These are phyloP conservation scores for Microcyclospora tardicrescens DNA, from an alignment of 2,329 filamentous ascomycete species.

Conservation along the genomic window DNA sequence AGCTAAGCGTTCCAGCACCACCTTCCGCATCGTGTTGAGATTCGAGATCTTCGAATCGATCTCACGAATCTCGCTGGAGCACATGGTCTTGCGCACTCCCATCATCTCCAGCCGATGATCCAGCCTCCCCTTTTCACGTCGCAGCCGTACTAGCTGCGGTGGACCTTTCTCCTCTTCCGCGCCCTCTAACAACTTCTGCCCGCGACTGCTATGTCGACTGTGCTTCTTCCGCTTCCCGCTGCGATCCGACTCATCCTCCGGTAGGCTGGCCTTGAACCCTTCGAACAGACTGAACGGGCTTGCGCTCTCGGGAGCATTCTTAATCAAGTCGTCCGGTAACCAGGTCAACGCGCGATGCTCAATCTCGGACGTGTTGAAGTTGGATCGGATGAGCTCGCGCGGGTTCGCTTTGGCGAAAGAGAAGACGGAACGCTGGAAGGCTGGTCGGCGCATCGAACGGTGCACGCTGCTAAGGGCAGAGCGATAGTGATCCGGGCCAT, in stretches of 20 bases:
- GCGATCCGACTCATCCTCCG: conserved; percentile 42
- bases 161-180: conserved; percentile 48
- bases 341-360: conserved; percentile 83
- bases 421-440: conserved; percentile 79
- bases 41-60: conserved; percentile 97
- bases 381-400: conserved; percentile 85
- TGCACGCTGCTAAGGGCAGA: conserved; percentile 80
- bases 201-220: conserved; percentile 56
- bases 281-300: conserved; percentile 90
- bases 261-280: conserved; percentile 84
- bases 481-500: conserved; percentile 54
- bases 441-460: conserved; percentile 72
- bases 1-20: conserved; percentile 77
- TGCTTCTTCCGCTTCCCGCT: conserved; percentile 43
- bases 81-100: conserved; percentile 91
- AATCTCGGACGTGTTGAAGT: conserved; percentile 81
- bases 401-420: conserved; percentile 81
- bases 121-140: conserved; percentile 66
- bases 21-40: conserved; percentile 80
- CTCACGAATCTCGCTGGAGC: conserved; percentile 85
- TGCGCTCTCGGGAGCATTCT: conserved; percentile 74
- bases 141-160: conserved; percentile 58
- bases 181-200: conserved; percentile 56
- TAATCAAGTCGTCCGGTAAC: conserved; percentile 77
- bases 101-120: conserved; percentile 84